Conservation (phyloP, 2,329 filamentous ascomycete species). For the Piedraia hortae region DNA sequence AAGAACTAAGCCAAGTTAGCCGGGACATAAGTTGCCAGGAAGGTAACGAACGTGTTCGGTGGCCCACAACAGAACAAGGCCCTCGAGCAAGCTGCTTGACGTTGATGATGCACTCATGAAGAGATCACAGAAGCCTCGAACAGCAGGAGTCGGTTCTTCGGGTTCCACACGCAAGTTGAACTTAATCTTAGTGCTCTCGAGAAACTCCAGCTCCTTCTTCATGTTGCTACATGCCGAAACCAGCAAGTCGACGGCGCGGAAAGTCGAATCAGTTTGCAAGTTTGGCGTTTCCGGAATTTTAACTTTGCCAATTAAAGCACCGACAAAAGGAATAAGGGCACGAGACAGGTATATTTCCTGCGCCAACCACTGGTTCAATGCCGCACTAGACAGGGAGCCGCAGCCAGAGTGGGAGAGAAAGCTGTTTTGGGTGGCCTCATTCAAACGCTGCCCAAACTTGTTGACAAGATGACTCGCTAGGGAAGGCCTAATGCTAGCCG, state of each 20-base stretch:
- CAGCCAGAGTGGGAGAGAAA: slow-evolving; percentile 38
- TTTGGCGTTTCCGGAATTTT: slow-evolving; percentile 23
- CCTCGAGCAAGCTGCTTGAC: slow-evolving; percentile 31
- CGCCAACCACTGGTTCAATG: slow-evolving; percentile 38
- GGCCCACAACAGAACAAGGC: slow-evolving; percentile 48
- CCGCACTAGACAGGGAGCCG: slow-evolving; percentile 28
- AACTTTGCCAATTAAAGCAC: slow-evolving; percentile 34
- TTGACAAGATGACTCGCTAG: slow-evolving; percentile 31
- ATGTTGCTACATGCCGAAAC: slow-evolving; percentile 38
- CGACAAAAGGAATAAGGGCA: slow-evolving; percentile 39
- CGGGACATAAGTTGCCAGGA: neutral
- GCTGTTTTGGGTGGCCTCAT: slow-evolving; percentile 32
- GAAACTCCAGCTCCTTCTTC: slow-evolving; percentile 37
- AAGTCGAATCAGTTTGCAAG: slow-evolving; percentile 21
- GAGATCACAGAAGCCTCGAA: slow-evolving; percentile 27
- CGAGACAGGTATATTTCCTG: slow-evolving; percentile 47
- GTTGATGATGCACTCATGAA: slow-evolving; percentile 29
- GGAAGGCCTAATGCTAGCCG: slow-evolving; percentile 13
- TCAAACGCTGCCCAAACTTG: slow-evolving; percentile 21
- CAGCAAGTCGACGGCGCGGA: slow-evolving; percentile 32
- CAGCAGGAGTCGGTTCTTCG: slow-evolving; percentile 21
- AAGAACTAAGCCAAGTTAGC: slow-evolving; percentile 14
- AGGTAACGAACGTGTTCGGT: slow-evolving; percentile 29
- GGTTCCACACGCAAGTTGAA: slow-evolving; percentile 27
- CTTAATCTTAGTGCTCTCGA: slow-evolving; percentile 32